These are phyloP conservation scores for Caryocar brasiliense DNA, from an alignment of 441 rosid genomes.

Conservation along the genomic window DNA sequence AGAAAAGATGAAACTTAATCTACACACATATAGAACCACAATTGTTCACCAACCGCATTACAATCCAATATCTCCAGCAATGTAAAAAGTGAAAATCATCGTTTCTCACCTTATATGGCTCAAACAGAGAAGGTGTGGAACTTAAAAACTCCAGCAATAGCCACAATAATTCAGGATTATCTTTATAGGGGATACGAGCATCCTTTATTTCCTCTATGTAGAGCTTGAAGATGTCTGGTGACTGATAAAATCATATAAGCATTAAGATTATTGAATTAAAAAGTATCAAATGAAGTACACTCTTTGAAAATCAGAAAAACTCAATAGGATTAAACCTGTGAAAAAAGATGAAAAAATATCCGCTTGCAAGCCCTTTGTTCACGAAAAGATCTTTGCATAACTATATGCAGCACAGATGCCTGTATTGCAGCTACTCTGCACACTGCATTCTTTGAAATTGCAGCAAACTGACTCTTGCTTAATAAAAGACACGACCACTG, in stretches of 20 bases:
- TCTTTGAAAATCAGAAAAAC: constrained; percentile 1
- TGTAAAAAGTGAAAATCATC: not conserved
- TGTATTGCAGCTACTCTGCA: constrained; percentile 72
- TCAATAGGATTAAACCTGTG: constrained; percentile 36
- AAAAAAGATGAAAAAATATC: constrained; percentile 11
- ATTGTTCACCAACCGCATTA: not conserved
- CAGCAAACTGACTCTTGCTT: constrained; percentile 58
- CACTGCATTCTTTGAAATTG: constrained; percentile 69
- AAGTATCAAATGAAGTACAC: not conserved
- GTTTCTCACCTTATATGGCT: constrained; percentile 52
- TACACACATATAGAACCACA: constrained; percentile 2
- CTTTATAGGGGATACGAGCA: constrained; percentile 65
- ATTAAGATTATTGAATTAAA: not conserved
- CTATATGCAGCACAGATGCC: constrained; percentile 50
- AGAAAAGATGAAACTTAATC: not conserved
- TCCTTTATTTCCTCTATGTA: constrained; percentile 56
- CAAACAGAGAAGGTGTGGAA: constrained; percentile 38
- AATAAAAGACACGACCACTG: constrained; percentile 83
- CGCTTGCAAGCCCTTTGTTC: constrained; percentile 34
- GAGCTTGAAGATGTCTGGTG: constrained; percentile 48
- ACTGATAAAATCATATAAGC: constrained; percentile 30
- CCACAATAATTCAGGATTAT: constrained; percentile 58
- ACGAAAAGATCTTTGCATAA: constrained; percentile 62
- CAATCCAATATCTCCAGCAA: not conserved
- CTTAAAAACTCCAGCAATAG: constrained; percentile 61